phyloP scores from a whole-genome alignment of 805 yeast species.

The Grigorovia humatica region DNA sequence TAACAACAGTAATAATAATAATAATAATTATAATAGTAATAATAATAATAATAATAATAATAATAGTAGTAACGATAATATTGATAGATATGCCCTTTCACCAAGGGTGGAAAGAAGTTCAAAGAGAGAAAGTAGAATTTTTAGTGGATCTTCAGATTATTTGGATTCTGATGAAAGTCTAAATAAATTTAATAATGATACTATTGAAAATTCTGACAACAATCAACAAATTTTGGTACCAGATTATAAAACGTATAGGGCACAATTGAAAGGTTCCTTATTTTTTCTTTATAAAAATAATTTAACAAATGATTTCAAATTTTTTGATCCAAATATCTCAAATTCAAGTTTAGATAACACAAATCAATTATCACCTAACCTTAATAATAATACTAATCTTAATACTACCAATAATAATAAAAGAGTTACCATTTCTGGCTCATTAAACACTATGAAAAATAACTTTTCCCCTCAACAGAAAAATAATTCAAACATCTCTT shows the following conservation, averaged over 20 bases:
- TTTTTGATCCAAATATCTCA: constrained; percentile 28
- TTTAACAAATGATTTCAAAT: constrained; percentile 35
- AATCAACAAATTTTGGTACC: constrained; percentile 16
- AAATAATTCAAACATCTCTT: not conserved
- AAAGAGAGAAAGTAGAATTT: constrained; percentile 21
- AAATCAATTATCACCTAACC: not conserved
- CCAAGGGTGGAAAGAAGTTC: not conserved
- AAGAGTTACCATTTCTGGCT: constrained; percentile 2
- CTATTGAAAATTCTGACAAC: not conserved
- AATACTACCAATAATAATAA: not conserved
- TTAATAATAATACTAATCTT: not conserved
- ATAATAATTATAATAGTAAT: too few species aligned
- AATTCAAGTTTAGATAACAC: not conserved
- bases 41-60: not conserved
- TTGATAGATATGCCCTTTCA: not conserved
- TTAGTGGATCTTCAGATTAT: constrained; percentile 6
- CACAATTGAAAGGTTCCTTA: constrained; percentile 60
- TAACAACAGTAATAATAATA: not conserved
- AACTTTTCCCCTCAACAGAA: not conserved
- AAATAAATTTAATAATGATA: not conserved
- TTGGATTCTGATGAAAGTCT: not conserved
- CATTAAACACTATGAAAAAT: not conserved
- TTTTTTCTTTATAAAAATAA: constrained; percentile 52
- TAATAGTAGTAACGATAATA: not conserved
- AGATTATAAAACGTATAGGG: constrained; percentile 40